Percentiles rank a stretch among this genome's conserved stretches.
phyloP scores from a whole-genome alignment of 257 asterid species.

The Striga asiatica region DNA sequence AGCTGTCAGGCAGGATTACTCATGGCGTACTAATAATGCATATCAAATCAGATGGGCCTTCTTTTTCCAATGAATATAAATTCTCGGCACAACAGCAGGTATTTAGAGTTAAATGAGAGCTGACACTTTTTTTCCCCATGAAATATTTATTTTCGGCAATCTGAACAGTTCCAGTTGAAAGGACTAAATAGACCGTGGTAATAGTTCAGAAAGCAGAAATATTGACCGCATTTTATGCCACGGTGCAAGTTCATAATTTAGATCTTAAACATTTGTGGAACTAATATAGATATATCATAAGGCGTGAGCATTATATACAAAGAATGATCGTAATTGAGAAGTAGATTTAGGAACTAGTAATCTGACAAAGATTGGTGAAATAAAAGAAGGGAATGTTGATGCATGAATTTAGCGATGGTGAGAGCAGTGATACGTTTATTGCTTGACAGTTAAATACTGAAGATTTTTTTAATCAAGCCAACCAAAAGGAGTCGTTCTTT shows the following conservation, averaged over 20 bases:
- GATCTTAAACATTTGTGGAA: neutral
- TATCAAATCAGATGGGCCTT: too few relatives aligned
- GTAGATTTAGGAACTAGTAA: too few relatives aligned
- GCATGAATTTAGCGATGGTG: neutral
- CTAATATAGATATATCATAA: neutral
- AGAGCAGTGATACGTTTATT: neutral
- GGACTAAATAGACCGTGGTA: neutral
- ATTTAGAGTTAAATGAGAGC: too few relatives aligned
- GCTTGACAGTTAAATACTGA: neutral
- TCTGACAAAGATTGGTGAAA: too few relatives aligned
- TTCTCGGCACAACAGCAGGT: neutral
- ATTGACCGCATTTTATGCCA: neutral
- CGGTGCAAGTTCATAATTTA: neutral
- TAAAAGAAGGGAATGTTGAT: neutral
- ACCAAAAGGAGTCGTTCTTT: too few relatives aligned
- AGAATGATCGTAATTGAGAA: too few relatives aligned
- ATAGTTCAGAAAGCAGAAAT: neutral
- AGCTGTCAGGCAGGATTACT: constrained; percentile 15
- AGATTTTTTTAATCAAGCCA: neutral
- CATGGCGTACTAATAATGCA: too few relatives aligned
- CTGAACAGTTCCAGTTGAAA: neutral
- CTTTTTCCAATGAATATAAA: neutral
- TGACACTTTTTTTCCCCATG: neutral
- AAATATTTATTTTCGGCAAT: neutral
- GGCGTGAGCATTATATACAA: too few relatives aligned